A percentile compares a stretch with the other conserved stretches of the same genome.
Conservation (phyloP, 2,329 filamentous ascomycete species). For the Arthroderma sp. region DNA sequence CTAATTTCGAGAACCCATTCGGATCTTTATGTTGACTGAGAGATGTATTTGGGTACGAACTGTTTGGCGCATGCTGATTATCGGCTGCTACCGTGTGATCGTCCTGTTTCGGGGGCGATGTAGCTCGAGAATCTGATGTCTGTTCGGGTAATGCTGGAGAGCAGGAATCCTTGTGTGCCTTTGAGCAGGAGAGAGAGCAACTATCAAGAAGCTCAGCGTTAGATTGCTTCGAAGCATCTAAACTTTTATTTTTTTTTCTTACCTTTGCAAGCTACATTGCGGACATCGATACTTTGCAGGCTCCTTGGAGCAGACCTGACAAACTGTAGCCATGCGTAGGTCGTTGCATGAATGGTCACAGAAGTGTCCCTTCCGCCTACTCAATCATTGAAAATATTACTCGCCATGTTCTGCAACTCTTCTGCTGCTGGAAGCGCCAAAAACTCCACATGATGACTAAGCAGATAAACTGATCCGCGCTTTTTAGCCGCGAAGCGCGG, state of each 20-base stretch:
- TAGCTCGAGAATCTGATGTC: background rate
- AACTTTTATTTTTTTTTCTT: constrained; percentile 1
- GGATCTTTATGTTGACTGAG: background rate
- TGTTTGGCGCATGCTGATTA: too few species aligned
- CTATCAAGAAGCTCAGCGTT: constrained; percentile 15
- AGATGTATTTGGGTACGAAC: background rate
- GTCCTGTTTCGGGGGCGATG: background rate
- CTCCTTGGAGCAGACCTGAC: constrained; percentile 17
- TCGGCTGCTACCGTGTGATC: background rate
- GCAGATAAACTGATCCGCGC: too few species aligned
- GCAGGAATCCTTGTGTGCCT: constrained; percentile 33
- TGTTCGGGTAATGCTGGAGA: constrained; percentile 17
- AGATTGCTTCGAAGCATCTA: background rate
- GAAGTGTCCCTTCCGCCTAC: too few species aligned
- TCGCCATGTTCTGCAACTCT: too few species aligned
- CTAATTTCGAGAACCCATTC: constrained; percentile 9
- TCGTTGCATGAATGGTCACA: too few species aligned
- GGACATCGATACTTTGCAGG: constrained; percentile 22
- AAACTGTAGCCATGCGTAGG: constrained; percentile 9
- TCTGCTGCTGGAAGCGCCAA: too few species aligned
- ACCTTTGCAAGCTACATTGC: constrained; percentile 18
- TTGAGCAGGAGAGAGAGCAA: constrained; percentile 34
- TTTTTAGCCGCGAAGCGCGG: too few species aligned
- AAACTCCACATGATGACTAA: too few species aligned
- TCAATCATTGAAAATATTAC: too few species aligned